phyloP scores from a whole-genome alignment of 306 rosid species.

The Vigna angularis region DNA sequence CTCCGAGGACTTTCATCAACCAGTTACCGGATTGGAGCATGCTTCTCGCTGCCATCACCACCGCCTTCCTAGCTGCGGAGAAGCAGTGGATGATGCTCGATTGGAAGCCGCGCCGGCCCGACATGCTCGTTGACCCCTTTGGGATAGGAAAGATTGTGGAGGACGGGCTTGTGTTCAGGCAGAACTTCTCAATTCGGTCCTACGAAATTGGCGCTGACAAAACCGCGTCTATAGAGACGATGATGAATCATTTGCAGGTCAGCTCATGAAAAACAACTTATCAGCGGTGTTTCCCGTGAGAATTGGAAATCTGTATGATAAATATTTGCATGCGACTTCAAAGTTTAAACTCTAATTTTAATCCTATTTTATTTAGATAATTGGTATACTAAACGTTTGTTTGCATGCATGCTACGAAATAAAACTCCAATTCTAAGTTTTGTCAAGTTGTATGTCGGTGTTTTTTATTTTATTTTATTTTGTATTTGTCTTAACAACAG shows the following conservation, averaged over 20 bases:
- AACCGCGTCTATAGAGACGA: slow-evolving; percentile 93
- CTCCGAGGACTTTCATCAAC: slow-evolving; percentile 86
- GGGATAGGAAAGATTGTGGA: slow-evolving; percentile 91
- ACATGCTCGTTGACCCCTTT: slow-evolving; percentile 80
- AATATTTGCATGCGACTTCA: background rate
- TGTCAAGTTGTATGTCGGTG: background rate
- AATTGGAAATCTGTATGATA: background rate
- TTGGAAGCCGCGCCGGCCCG: slow-evolving; percentile 93
- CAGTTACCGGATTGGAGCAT: slow-evolving; percentile 98
- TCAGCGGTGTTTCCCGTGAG: background rate
- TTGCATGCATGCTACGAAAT: background rate
- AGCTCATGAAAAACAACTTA: background rate
- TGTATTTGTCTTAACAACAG: slow-evolving; percentile 50
- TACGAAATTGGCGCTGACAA: slow-evolving; percentile 97
- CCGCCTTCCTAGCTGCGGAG: slow-evolving; percentile 91
- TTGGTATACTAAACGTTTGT: background rate
- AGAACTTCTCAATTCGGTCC: slow-evolving; percentile 90
- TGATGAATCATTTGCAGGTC: slow-evolving; percentile 98
- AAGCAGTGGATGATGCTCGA: slow-evolving; percentile 99
- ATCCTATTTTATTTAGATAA: background rate
- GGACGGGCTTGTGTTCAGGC: slow-evolving; percentile 87
- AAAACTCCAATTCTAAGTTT: background rate
- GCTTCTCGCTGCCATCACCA: slow-evolving; percentile 98
- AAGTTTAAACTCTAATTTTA: too few relatives aligned
- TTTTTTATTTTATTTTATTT: background rate